phyloP scores from a whole-genome alignment of 179 eudicot species.

The Spinacia oleracea region DNA sequence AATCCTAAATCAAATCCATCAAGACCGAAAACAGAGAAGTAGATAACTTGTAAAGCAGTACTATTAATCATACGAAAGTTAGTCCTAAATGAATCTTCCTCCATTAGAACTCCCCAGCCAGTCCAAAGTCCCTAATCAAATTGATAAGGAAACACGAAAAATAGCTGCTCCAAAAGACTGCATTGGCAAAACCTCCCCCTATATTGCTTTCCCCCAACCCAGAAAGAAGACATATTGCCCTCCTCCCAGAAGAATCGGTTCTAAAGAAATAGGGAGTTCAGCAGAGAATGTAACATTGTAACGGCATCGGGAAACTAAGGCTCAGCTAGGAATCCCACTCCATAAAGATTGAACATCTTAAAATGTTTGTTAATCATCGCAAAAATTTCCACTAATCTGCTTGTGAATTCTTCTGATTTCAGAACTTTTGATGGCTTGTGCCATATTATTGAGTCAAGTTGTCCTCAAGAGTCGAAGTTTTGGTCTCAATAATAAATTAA shows the following conservation, averaged over 20 bases:
- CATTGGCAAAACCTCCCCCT: neutral
- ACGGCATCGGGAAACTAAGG: neutral
- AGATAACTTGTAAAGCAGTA: too few species aligned
- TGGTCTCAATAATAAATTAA: neutral
- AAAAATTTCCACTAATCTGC: neutral
- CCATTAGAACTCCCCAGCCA: neutral
- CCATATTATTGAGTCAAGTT: neutral
- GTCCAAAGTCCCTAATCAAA: neutral
- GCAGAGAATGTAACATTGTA: neutral
- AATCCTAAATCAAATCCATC: neutral
- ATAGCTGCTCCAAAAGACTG: neutral
- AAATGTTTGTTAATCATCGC: neutral
- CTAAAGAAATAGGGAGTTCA: neutral
- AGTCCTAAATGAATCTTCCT: neutral
- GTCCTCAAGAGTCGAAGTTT: neutral
- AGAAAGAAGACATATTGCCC: neutral
- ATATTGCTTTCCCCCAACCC: neutral
- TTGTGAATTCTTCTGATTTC: neutral
- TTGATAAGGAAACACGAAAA: neutral
- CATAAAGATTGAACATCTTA: neutral
- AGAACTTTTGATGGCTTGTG: neutral
- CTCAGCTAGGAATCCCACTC: neutral
- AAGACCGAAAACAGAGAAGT: too few species aligned
- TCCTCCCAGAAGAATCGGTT: neutral
- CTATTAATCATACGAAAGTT: neutral